Evolutionary conservation across 164 flowering plant genomes (phyloP), one percentile per base, ranked within the genome.

Genomic region (Magnolia changhungtana): DNA sequence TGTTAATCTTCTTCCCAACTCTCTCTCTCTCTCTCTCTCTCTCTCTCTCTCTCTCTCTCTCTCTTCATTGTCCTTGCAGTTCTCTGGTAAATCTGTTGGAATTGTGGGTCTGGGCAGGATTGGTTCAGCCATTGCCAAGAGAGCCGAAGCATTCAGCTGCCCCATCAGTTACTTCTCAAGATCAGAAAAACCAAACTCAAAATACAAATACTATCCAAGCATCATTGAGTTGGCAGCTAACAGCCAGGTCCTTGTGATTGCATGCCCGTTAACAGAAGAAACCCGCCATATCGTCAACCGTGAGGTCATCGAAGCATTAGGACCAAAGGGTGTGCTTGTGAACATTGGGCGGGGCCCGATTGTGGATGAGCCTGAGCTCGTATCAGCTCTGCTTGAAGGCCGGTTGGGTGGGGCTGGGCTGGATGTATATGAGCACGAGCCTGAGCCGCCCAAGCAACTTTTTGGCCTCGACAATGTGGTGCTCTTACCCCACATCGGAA

Each of bases 41-140:
- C 10, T 29, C 61, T 58, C 24, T 20, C 24, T n/a, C 24, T 64
- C 24, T n/a, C 18, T 49, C 6, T 49, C 2, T 50, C 10, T 29
- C 50, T 49, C 16, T 20, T 71, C 8, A 14, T 37, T 72, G 21
- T 31, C 24, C 71, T 75, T 81, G 72, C 89, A 90, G 94, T 90
- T 90, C 78, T 87, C 83, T 71, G 92, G 94, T 18, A 88, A 89
- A 83, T 10, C 86, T 63, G 87, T 90, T 8, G 96, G 96, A 21
- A 87, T 90, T 20, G 55, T 90, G 73, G 98, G 97, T 37, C 77
- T 94, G 77, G 98, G 97, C 9, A 90, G 98, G 79, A 94, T 92
- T 64, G 98, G 98, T 21, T 64, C 80, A 37, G 97, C 97, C 55
- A 83, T 92, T 74, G 98, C 97, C 16, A 86, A 83, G 79, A 86